phyloP scores from a whole-genome alignment of 495 filamentous ascomycete species.

The Penicillium odoratum region DNA sequence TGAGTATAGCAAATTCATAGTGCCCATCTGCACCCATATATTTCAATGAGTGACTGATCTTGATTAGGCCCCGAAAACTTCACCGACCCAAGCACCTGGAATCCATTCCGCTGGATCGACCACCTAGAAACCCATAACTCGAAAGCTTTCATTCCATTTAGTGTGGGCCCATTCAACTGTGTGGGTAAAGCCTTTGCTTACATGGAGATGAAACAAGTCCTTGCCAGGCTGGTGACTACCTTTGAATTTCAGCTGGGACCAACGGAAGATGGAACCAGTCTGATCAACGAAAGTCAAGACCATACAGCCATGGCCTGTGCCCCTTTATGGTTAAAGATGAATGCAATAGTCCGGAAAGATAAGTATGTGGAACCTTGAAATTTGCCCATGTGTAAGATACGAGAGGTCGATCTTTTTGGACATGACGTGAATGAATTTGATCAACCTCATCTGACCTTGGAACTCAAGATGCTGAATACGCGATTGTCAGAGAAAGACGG shows the following conservation, averaged over 20 bases:
- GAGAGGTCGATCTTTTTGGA: no score
- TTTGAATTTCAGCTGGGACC: slow-evolving; percentile 4
- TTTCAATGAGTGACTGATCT: background rate
- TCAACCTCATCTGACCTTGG: no score
- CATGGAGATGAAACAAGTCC: slow-evolving; percentile 8
- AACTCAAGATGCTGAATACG: no score
- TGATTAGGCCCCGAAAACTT: slow-evolving; percentile 2
- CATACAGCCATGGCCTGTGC: slow-evolving; percentile 5
- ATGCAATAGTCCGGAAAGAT: background rate
- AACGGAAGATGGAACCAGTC: background rate
- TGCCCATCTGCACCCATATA: background rate
- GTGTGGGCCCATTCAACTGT: slow-evolving; percentile 7
- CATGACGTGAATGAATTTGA: no score
- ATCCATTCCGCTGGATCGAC: slow-evolving; percentile 5
- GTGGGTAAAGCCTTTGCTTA: slow-evolving; percentile 6
- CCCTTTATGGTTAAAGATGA: slow-evolving; percentile 2
- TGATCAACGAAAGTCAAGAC: slow-evolving; percentile 5
- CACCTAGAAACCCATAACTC: background rate
- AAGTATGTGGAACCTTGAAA: background rate
- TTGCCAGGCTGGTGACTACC: slow-evolving; percentile 5
- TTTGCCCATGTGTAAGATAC: no score
- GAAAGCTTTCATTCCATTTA: slow-evolving; percentile 11
- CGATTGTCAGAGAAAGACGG: no score
- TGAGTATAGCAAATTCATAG: background rate
- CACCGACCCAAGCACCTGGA: slow-evolving; percentile 3